These are phyloP conservation scores for Sporobolomyces phaffii DNA, from an alignment of 768 basidiomycete species.

Conservation along the genomic window DNA sequence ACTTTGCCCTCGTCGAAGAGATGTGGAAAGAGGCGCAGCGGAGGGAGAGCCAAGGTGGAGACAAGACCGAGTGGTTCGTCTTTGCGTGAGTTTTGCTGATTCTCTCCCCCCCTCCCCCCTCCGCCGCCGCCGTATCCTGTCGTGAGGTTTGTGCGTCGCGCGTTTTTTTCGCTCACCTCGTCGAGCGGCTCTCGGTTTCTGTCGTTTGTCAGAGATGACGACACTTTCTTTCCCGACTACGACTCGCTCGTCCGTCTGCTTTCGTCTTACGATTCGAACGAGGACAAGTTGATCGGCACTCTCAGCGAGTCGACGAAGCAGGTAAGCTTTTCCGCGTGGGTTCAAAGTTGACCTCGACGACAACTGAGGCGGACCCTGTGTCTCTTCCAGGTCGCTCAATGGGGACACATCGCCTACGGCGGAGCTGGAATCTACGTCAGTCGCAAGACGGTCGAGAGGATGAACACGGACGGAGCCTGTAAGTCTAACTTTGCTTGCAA, in stretches of 20 bases:
- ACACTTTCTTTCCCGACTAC: slow-evolving; percentile 40
- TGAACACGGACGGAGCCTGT: slow-evolving; percentile 27
- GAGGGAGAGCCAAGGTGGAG: slow-evolving; percentile 14
- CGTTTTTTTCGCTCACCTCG: too few relatives aligned
- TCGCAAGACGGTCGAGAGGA: slow-evolving; percentile 19
- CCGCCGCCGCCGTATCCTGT: too few relatives aligned
- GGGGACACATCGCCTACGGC: slow-evolving; percentile 39
- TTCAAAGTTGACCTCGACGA: too few relatives aligned
- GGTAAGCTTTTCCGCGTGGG: slow-evolving; percentile 1
- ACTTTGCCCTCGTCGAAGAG: slow-evolving; percentile 36
- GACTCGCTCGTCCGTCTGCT: slow-evolving; percentile 26
- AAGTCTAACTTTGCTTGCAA: neutral
- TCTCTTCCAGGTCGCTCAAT: slow-evolving; percentile 20
- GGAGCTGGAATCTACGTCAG: slow-evolving; percentile 29
- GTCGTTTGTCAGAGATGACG: slow-evolving; percentile 32
- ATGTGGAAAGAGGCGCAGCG: slow-evolving; percentile 25
- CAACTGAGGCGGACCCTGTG: too few relatives aligned
- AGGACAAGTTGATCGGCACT: slow-evolving; percentile 29
- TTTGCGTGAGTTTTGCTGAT: slow-evolving; percentile 39
- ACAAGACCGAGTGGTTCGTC: slow-evolving; percentile 35
- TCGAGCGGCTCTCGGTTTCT: too few relatives aligned
- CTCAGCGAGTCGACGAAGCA: slow-evolving; percentile 37
- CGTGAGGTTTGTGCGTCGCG: too few relatives aligned
- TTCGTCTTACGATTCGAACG: slow-evolving; percentile 3
- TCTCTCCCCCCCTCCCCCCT: too few relatives aligned